Base-by-base conservation (phyloP, 2,329 filamentous ascomycete species). In the Nectriaceae sp. region DNA sequence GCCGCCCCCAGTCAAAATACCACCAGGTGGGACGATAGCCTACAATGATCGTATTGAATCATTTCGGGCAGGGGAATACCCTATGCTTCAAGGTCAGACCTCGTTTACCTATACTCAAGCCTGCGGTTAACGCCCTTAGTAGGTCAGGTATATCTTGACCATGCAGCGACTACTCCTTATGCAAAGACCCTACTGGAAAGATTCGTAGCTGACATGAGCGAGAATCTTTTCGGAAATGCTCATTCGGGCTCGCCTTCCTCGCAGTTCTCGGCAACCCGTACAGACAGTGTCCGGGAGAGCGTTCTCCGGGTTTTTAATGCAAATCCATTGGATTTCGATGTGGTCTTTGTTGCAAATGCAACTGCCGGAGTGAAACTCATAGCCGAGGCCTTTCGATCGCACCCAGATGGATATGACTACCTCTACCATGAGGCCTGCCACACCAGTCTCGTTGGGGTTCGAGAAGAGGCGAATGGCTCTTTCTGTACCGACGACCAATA, bases 331-430 rank as follows among this genome's bases (percentile, higher is more conserved):
- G 77, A 89, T 2, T 97, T 93, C 59, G 92, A 97, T 60, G 70
- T 97, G 3, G 83, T 97, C 1, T 97, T 97, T 65, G 90, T 95
- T 20, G 85, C 90, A 29, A 97, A 97, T 68, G 89, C 93, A 16
- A 97, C 93, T 0, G 90, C 92, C 3, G 92, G 85, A 5, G 87
- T 96, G 61, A 97, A 97, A 69, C 72, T 97, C 11, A 88, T 96
- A 3, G 79, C 83, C 43, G 94, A 97, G 47, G 84, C 85, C 4
- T 80, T 97, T 60, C 77, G 88, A 45, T 83, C 85, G 49, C 73
- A 77, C 39, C 77, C 84, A 8, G 69, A 73, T n/a, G 90, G 90
- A 0, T 96, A 94, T 61, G 79, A 80, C 67, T 97, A 92, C 68
- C 83, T 80, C 1, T 96, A 97, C 64, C 92, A 97, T 66, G 74